Evolutionary conservation across 495 filamentous ascomycete genomes (phyloP), one percentile per base, ranked within the genome.

Genomic region (Daldinia bambusicola): DNA sequence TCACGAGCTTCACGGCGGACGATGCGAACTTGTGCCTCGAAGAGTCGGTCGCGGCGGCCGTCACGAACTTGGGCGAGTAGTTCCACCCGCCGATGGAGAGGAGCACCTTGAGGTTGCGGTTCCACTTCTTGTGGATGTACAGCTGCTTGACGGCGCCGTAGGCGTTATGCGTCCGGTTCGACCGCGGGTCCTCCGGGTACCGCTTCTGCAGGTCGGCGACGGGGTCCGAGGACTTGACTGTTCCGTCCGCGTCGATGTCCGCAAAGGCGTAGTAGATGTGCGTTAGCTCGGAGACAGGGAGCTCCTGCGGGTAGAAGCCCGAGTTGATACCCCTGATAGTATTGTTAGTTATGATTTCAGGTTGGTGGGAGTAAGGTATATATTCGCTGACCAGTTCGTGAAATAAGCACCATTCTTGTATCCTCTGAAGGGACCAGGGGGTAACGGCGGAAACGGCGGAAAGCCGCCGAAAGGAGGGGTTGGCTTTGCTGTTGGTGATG

Each of bases 1-100:
- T 86, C 63, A 95, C 78, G 9, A 96, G 79, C 58, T 86, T 80
- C 10, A 93, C 86, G 16, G 92, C 85, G 31, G 85, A 87, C 4
- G 82, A 77, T 20, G 91, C 92, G 79, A 95, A 94, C 0, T 52
- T 83, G 37, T 81, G 77, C 18, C 85, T 82, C 40, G 84, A 87
- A 18, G 80, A 79, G 2, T 84, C 83, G 0, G 87, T 89, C 0
- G 86, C 86, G 7, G 89, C 84, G 0, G 91, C 89, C 14, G 84
- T 82, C 0, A 88, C 84, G 70, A 97, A 94, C 73, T 96, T 94
- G 64, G 89, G 80, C 9, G 92, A 93, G 77, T 93, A 96, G 0
- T 92, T 94, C 91, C 93, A 97, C 6, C 94, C 94, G 32, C 94
- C 94, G 66, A 97, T 94, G 30, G 91, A 94, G 1, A 97, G 87